These are phyloP conservation scores for Zalaria obscura DNA, from an alignment of 2,329 filamentous ascomycete genomes.

Conservation along the genomic window DNA sequence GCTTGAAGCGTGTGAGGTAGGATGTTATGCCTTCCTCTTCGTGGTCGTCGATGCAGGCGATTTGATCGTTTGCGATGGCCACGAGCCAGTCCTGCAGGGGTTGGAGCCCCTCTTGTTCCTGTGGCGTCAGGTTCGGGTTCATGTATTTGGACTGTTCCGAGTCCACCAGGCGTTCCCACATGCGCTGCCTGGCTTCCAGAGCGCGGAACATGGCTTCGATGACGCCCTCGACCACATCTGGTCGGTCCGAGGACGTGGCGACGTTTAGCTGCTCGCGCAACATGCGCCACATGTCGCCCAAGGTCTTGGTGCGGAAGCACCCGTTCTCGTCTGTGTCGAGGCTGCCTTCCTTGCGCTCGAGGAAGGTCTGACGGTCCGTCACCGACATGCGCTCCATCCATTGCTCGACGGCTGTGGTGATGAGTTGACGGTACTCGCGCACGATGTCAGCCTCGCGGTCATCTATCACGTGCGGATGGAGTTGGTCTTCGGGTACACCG, in stretches of 20 bases:
- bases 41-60: slow-evolving; percentile 85
- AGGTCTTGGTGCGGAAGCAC: slow-evolving; percentile 80
- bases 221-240: slow-evolving; percentile 86
- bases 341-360: slow-evolving; percentile 62
- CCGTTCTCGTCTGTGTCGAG: slow-evolving; percentile 80
- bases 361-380: slow-evolving; percentile 69
- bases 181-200: slow-evolving; percentile 66
- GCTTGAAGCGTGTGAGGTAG: slow-evolving; percentile 75
- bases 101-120: slow-evolving; percentile 58
- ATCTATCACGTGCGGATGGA: slow-evolving; percentile 78
- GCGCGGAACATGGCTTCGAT: slow-evolving; percentile 91
- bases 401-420: slow-evolving; percentile 88
- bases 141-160: slow-evolving; percentile 70
- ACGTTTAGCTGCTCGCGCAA: slow-evolving; percentile 81
- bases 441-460: slow-evolving; percentile 82
- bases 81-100: slow-evolving; percentile 77
- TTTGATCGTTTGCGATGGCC: slow-evolving; percentile 94
- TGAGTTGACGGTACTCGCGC: slow-evolving; percentile 84
- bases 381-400: slow-evolving; percentile 91
- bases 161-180: slow-evolving; percentile 79
- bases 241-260: slow-evolving; percentile 68
- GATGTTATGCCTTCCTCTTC: slow-evolving; percentile 58
- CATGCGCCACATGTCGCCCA: slow-evolving; percentile 96
- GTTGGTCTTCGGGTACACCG: slow-evolving; percentile 61
- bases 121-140: slow-evolving; percentile 11